Conservation (phyloP, 352 stramenopile species). For the Peronospora belbahrii region DNA sequence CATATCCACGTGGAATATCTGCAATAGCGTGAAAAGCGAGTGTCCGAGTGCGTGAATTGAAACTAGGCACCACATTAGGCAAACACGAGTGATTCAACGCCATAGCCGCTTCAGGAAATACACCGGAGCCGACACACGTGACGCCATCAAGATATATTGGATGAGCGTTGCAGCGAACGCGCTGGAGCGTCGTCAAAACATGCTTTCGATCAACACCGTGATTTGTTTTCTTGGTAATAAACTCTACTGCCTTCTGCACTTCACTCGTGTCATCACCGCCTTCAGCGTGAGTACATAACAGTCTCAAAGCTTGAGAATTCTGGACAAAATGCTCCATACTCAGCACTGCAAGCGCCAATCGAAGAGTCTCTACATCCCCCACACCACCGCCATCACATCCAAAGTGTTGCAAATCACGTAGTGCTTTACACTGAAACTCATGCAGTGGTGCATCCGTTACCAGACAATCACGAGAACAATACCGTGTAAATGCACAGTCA, state of each 20-base stretch:
- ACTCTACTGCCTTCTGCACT: background rate
- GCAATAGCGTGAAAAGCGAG: conserved; percentile 41
- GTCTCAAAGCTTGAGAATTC: conserved; percentile 24
- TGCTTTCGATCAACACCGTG: conserved; percentile 15
- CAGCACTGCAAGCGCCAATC: conserved; percentile 43
- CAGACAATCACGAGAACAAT: conserved; percentile 47
- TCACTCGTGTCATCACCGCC: background rate
- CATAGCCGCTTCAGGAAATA: conserved; percentile 67
- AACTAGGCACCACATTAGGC: conserved; percentile 50
- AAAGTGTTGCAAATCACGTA: conserved; percentile 17
- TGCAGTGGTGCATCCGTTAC: conserved; percentile 36
- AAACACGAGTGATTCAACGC: conserved; percentile 60
- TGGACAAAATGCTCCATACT: conserved; percentile 46
- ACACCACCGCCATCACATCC: background rate
- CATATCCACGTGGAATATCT: conserved; percentile 18
- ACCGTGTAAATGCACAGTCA: conserved; percentile 40
- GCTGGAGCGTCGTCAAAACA: conserved; percentile 28
- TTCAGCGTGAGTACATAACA: conserved; percentile 17
- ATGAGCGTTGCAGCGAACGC: conserved; percentile 53
- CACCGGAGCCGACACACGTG: conserved; percentile 33
- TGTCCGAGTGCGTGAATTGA: conserved; percentile 35
- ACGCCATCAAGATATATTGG: conserved; percentile 38
- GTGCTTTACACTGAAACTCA: conserved; percentile 36
- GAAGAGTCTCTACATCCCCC: conserved; percentile 36
- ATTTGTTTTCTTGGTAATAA: conserved; percentile 9